Evolutionary conservation across 352 stramenopile species (phyloP), one percentile per base, ranked within the genome.

Genomic region (Phytophthora lateralis): DNA sequence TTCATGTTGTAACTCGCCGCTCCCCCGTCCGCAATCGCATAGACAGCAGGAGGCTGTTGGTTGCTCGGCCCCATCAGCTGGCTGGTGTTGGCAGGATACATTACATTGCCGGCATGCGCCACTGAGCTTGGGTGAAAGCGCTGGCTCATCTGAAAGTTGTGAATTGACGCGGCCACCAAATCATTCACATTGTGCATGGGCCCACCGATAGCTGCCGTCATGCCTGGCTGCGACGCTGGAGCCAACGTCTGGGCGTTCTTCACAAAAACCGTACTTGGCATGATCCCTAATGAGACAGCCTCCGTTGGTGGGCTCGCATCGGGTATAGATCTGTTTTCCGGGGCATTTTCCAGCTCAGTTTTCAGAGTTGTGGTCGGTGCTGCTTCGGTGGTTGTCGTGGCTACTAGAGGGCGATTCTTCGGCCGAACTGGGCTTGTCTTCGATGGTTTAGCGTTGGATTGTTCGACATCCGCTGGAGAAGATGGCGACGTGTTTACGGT

Each of bases 71-170:
- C 41, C 35, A 69, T 71, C 52, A 77, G 26, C 18, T 73, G 56
- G 20, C 51, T 77, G 8, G 60, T 50, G 30, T 71, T 75, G 17
- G 55, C 44, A 21, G 65, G 27, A 55, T 71, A 78, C 32, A 74
- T 45, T n/a, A 49, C 34, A 38, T 74, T 77, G 34, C 47, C 55
- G 29, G 35, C 52, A 51, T 76, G 69, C 4, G 39, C 48, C 0
- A 26, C 39, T 0, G 64, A 65, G 47, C n/a, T 74, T 18, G 73
- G 71, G 26, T 76, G 71, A 44, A 78, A 89, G 17, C 76, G 77
- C 50, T 90, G 82, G 27, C 69, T 90, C 66, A 91, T 83, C 18
- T 76, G 76, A 49, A 90, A 92, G 29, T 85, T 90, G 55, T 90
- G 81, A 54, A 92, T 90, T 5, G 80, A 90, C 4, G 76, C 74